A percentile compares a stretch with the other conserved stretches of the same genome.
Evolutionary conservation across 1,284 basidiomycete genomes (phyloP).

Genomic region (Ceratobasidium theobromae): DNA sequence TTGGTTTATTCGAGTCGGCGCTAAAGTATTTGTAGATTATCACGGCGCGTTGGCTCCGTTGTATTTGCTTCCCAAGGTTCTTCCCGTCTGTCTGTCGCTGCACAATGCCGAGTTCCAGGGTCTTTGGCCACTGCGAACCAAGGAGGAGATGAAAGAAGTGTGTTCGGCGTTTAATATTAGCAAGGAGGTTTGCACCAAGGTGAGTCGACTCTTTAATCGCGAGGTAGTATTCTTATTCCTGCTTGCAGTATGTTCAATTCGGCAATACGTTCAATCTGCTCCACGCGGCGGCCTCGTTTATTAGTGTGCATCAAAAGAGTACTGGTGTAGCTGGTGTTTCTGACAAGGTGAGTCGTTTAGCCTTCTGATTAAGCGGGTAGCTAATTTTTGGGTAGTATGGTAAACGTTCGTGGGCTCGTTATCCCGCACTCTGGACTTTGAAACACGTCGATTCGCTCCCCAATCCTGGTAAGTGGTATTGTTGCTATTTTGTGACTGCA

Average conservation of each 20-base stretch:
- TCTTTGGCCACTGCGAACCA: slow-evolving; percentile 90
- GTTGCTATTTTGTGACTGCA: no score
- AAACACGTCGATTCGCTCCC: slow-evolving; percentile 93
- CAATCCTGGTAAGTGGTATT: slow-evolving; percentile 68
- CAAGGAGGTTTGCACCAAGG: slow-evolving; percentile 89
- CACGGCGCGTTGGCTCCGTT: slow-evolving; percentile 88
- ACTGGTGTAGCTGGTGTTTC: slow-evolving; percentile 92
- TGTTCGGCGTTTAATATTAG: slow-evolving; percentile 95
- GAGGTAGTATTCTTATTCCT: not conserved
- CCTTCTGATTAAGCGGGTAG: not conserved
- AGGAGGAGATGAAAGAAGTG: slow-evolving; percentile 96
- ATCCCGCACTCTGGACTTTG: slow-evolving; percentile 90
- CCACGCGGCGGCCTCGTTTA: slow-evolving; percentile 88
- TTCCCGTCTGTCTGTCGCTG: slow-evolving; percentile 87
- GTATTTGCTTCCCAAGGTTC: slow-evolving; percentile 84
- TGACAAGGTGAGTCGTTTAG: slow-evolving; percentile 58
- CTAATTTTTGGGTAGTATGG: slow-evolving; percentile 56
- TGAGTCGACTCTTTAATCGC: slow-evolving; percentile 1
- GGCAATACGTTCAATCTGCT: slow-evolving; percentile 95
- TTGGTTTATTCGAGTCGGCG: not conserved
- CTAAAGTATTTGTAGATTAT: slow-evolving; percentile 57
- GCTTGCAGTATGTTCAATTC: slow-evolving; percentile 78
- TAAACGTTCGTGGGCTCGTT: slow-evolving; percentile 92
- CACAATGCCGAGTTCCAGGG: slow-evolving; percentile 97
- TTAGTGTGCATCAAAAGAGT: slow-evolving; percentile 88